Evolutionary conservation across 1,284 basidiomycete genomes (phyloP).

Genomic region (Apiotrichum gracile): DNA sequence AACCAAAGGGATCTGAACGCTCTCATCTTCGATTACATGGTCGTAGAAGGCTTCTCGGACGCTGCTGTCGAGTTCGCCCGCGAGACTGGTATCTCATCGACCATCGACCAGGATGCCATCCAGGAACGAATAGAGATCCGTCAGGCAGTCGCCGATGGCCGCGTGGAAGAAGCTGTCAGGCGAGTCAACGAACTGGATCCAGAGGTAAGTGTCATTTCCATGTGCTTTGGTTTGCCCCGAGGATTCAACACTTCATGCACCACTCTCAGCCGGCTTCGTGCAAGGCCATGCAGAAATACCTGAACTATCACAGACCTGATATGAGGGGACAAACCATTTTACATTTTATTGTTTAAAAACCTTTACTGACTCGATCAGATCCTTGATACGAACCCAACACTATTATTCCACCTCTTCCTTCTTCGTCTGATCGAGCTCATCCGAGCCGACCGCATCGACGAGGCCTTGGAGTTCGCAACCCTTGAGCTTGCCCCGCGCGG

Average conservation of each 20-base stretch:
- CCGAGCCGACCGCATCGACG: conserved; percentile 67
- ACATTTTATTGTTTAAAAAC: conserved; percentile 1
- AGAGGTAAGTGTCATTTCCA: conserved; percentile 64
- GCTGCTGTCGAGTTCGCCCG: conserved; percentile 90
- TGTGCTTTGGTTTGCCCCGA: conserved; percentile 40
- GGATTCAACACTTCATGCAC: conserved; percentile 95
- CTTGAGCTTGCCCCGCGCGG: conserved; percentile 88
- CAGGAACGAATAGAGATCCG: conserved; percentile 90
- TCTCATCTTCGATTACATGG: conserved; percentile 96
- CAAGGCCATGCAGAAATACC: conserved; percentile 47
- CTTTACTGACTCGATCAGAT: conserved; percentile 58
- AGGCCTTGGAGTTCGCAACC: conserved; percentile 86
- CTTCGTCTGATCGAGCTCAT: conserved; percentile 94
- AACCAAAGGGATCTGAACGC: conserved; percentile 83
- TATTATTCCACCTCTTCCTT: conserved; percentile 90
- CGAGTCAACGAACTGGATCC: conserved; percentile 92
- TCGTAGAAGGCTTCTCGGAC: conserved; percentile 94
- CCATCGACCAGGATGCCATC: conserved; percentile 82
- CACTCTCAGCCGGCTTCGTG: conserved; percentile 73
- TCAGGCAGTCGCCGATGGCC: conserved; percentile 85
- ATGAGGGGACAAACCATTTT: conserved; percentile 48
- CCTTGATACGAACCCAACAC: conserved; percentile 79
- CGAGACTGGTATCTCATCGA: conserved; percentile 65
- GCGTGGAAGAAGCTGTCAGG: conserved; percentile 89
- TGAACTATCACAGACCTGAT: conserved; percentile 49